Evolutionary conservation across 1,284 basidiomycete species (phyloP), one percentile per base, ranked within the genome.

Genomic region (Malassezia arunalokei): DNA sequence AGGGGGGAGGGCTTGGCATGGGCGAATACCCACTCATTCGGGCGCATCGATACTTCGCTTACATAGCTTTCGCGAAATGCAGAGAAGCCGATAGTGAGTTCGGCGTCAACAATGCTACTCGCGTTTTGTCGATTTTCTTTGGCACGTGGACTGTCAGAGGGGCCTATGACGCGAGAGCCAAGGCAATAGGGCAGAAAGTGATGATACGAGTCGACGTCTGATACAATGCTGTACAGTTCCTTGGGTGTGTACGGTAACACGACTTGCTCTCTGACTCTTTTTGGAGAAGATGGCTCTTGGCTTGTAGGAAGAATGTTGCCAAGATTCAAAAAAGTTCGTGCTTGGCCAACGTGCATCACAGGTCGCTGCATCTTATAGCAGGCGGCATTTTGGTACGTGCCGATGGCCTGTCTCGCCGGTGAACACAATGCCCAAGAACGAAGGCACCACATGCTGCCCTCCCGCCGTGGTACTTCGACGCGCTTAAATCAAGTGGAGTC

Each of bases 111-210:
- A 24, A 43, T 5, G 8, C 24, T 7, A 31, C 39, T 47, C 3
- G 53, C 53, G 3, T 31, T 38, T 3, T 49, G 46, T 5, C 27
- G n/a, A 6, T 50, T 30, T n/a, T 20, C 38, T 38, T 47, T 3
- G 27, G 17, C 14, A 5, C 30, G 7, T 46, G 39, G 15, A 14
- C 40, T 11, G 24, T 54, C 43, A 9, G 53, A 35, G 40, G 57
- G 41, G 47, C 60, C 11, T 90, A 75, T 17, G 40, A 94, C 80
- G 24, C 80, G 81, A 2, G 89, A 87, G 29, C 77, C 76, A 14
- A 81, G 82, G 76, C 91, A 95, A 74, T 88, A 95, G 0, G 92
- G 92, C 43, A 98, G 77, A 69, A 95, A 98, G 45, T 77, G 76
- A 9, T 83, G 79, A 74, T 96, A 98, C 5, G 86, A 84, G 7